Evolutionary conservation across 106 monocot species (phyloP).

Genomic region (Acanthochlamys bracteata): DNA sequence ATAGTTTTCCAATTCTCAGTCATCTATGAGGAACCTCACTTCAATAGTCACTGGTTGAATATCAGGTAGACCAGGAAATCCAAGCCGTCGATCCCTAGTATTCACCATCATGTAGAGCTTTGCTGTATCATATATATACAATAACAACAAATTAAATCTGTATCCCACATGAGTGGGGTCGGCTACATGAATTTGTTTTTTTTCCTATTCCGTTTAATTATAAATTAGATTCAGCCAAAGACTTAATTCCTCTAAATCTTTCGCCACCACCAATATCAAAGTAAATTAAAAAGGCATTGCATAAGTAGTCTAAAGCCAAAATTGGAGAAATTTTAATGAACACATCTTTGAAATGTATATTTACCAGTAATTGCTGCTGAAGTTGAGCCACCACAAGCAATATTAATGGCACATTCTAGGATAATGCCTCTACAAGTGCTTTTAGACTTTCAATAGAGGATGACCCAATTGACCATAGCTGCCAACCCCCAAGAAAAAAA

Average conservation of each 20-base stretch:
- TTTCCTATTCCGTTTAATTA: too few species aligned
- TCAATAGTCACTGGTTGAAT: constrained; percentile 55
- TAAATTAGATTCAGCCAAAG: too few species aligned
- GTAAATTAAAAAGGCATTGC: background rate
- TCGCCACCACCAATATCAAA: too few species aligned
- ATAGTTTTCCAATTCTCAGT: constrained; percentile 51
- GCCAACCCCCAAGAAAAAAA: constrained; percentile 97
- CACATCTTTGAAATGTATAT: background rate
- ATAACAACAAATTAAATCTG: background rate
- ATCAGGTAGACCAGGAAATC: constrained; percentile 69
- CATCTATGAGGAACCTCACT: constrained; percentile 79
- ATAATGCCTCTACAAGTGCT: constrained; percentile 64
- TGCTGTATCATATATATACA: constrained; percentile 48
- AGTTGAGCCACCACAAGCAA: constrained; percentile 93
- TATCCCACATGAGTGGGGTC: too few species aligned
- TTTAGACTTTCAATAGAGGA: constrained; percentile 50
- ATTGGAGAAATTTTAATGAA: background rate
- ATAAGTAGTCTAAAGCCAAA: background rate
- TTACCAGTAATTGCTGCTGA: constrained; percentile 93
- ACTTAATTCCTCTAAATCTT: background rate
- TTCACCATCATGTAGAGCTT: constrained; percentile 96
- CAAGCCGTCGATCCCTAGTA: constrained; percentile 78
- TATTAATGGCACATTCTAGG: constrained; percentile 44
- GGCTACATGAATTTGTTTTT: too few species aligned
- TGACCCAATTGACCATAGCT: constrained; percentile 97